A percentile compares a stretch with the other conserved stretches of the same genome.
Evolutionary conservation across 1,284 basidiomycete species (phyloP).

Genomic region (Ustilago trichophora): DNA sequence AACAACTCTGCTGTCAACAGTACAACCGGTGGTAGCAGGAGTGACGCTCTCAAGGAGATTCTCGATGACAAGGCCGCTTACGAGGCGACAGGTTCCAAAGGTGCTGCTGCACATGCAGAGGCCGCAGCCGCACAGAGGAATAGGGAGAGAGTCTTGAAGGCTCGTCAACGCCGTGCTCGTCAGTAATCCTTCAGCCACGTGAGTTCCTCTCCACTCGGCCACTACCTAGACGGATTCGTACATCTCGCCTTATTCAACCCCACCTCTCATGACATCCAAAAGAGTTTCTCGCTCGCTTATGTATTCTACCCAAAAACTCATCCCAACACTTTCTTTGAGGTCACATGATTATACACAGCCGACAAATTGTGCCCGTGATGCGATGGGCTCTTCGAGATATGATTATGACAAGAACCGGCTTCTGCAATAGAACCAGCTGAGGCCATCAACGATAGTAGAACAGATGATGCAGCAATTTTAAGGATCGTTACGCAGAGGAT

Average conservation of each 20-base stretch:
- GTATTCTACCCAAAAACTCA: slow-evolving; percentile 8
- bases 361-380: no score
- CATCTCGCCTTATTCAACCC: no score
- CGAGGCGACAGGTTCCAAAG: slow-evolving; percentile 7
- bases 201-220: no score
- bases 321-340: no score
- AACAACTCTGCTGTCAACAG: not conserved
- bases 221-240: no score
- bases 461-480: not conserved
- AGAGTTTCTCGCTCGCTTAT: not conserved
- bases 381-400: no score
- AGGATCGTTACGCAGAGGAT: slow-evolving; percentile 21
- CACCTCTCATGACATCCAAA: slow-evolving; percentile 7
- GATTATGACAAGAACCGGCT: no score
- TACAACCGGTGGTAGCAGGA: slow-evolving; percentile 6
- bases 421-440: no score
- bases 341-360: no score
- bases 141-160: slow-evolving; percentile 27
- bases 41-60: slow-evolving; percentile 43
- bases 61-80: slow-evolving; percentile 32
- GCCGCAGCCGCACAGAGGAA: slow-evolving; percentile 16
- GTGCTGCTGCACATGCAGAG: not conserved
- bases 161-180: slow-evolving; percentile 37
- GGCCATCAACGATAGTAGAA: no score
- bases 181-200: no score